A percentile compares a stretch with the other conserved stretches of the same genome.
These are phyloP conservation scores for Pythium plurisporium DNA, from an alignment of 352 stramenopile species.

Conservation along the genomic window DNA sequence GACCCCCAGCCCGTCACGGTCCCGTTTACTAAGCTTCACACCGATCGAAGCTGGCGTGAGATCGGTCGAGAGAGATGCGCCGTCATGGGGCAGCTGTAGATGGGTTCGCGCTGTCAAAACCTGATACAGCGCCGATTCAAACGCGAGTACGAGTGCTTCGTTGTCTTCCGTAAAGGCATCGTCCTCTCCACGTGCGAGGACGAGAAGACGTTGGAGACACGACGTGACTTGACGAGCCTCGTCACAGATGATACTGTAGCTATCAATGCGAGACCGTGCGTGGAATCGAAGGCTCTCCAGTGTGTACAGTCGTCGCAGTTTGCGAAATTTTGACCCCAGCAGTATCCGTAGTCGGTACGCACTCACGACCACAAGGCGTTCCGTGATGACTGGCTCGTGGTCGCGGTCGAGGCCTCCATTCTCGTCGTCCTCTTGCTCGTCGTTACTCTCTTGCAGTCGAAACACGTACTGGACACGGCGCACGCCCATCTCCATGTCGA, in stretches of 20 bases:
- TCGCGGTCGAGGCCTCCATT: slow-evolving; percentile 17
- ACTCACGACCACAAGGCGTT: slow-evolving; percentile 50
- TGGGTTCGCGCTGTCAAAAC: slow-evolving; percentile 43
- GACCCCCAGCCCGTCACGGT: slow-evolving; percentile 50
- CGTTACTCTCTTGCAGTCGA: slow-evolving; percentile 5
- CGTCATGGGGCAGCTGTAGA: slow-evolving; percentile 38
- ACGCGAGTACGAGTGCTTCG: slow-evolving; percentile 22
- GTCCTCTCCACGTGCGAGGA: slow-evolving; percentile 17
- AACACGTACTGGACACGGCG: slow-evolving; percentile 71
- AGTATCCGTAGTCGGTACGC: slow-evolving; percentile 54
- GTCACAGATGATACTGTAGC: slow-evolving; percentile 65
- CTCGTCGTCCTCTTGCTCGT: background rate
- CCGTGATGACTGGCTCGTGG: slow-evolving; percentile 1
- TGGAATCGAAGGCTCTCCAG: slow-evolving; percentile 50
- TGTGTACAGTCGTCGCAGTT: slow-evolving; percentile 21
- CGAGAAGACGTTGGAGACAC: slow-evolving; percentile 28
- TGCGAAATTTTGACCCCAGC: slow-evolving; percentile 26
- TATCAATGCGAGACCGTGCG: slow-evolving; percentile 60
- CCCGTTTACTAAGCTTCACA: slow-evolving; percentile 57
- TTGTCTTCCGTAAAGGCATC: slow-evolving; percentile 20
- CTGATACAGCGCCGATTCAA: slow-evolving; percentile 56
- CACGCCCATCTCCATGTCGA: slow-evolving; percentile 50
- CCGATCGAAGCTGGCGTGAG: slow-evolving; percentile 46
- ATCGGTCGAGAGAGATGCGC: slow-evolving; percentile 4
- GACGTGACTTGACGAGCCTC: slow-evolving; percentile 38